Base-by-base conservation (phyloP, 1,139 yeast species). In the Magnusiomyces suaveolens region DNA sequence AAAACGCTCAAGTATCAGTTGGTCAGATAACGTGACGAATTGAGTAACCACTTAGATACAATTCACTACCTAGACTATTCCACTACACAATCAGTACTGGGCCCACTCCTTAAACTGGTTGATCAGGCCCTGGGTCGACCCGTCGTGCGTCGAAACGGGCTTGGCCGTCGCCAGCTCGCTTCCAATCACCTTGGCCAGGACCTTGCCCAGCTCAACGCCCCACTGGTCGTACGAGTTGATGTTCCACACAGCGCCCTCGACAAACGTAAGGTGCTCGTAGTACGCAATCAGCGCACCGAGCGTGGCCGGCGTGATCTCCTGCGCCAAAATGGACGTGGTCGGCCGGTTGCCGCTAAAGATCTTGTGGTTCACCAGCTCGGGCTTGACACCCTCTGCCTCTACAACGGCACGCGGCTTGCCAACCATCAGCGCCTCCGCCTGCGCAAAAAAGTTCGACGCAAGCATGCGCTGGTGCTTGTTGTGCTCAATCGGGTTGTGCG, bases 191-290 rank as follows among this genome's bases (percentile, higher is more conserved):
- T 92, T 92, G 69, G 98, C 98, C 69, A 92, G 82, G 54, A 86
- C 95, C 78, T 92, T 92, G 72, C 98, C 98, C 67, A 92, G 85
- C 77, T 92, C 98, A 66, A 92, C 98, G 74, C 98, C 98, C 96
- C 97, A 92, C 79, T 92, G 98, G 78, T 92, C 98, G 70, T 88
- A 92, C 20, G 97, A 90, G 82, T 92, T 92, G 77, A 92, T 90
- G 81, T 94, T 92, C 98, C 98, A 92, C 68, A 92, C 75, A 57
- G 98, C 98, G 74, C 98, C 98, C 76, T 92, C 98, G 58, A 90
- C 90, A 75, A 92, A 92, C 43, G 97, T 92, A 57, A 88, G 80
- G 72, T 89, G 96, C 77, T 92, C 98, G 76, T 92, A 92, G 81
- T 92, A 92, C 53, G 95, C 97, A 72, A 92, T 92, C 74, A 92